Evolutionary conservation across 805 yeast species (phyloP).

Genomic region (Pichia kluyveri): DNA sequence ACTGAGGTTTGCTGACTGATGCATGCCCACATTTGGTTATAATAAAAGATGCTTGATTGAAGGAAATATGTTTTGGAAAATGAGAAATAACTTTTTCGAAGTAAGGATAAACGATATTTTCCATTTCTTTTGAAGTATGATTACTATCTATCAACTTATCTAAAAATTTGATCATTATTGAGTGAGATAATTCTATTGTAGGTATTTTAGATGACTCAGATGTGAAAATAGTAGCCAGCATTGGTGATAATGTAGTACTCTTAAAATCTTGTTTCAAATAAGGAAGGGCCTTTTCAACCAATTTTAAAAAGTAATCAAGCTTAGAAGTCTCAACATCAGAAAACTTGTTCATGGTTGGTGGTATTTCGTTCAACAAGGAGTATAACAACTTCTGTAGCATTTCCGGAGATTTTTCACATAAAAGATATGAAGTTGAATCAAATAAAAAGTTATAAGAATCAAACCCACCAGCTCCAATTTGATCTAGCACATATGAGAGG

Average conservation of each 20-base stretch:
- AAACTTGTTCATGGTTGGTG: conserved; percentile 18
- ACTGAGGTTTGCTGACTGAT: not conserved
- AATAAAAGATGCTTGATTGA: conserved; percentile 49
- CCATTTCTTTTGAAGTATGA: not conserved
- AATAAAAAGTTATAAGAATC: conserved; percentile 55
- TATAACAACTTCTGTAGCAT: conserved; percentile 19
- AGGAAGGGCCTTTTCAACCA: conserved; percentile 35
- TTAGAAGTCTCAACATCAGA: conserved; percentile 29
- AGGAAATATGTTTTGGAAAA: conserved; percentile 47
- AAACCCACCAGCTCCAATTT: conserved; percentile 58
- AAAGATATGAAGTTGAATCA: conserved; percentile 22
- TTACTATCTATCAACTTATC: conserved; percentile 10
- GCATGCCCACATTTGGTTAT: conserved; percentile 39
- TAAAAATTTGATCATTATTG: conserved; percentile 37
- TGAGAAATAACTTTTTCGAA: conserved; percentile 31
- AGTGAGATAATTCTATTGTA: conserved; percentile 55
- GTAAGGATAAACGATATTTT: conserved; percentile 1
- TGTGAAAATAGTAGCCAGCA: not conserved
- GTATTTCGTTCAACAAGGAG: conserved; percentile 7
- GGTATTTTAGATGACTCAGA: conserved; percentile 7
- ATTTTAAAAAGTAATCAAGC: conserved; percentile 36
- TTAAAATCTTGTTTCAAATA: conserved; percentile 29
- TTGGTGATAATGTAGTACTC: conserved; percentile 16
- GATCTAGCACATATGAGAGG: conserved; percentile 37
- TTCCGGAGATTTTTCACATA: conserved; percentile 19